Conservation (phyloP, 1,284 basidiomycete species). For the Cystobasidiaceae sp. region DNA sequence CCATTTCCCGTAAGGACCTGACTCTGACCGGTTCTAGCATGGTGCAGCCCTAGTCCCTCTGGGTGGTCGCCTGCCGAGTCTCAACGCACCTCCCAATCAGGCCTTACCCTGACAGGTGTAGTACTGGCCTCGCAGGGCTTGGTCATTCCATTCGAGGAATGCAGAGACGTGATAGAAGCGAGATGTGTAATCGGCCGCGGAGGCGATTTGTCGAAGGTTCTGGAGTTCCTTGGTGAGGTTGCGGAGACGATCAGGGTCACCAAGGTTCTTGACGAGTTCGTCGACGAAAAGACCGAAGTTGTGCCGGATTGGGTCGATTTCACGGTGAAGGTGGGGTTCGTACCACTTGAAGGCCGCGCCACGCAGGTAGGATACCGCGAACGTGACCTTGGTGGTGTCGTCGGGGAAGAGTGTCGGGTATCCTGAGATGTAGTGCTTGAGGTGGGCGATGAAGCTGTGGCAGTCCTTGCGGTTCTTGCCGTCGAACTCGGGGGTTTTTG, state of each 20-base stretch:
- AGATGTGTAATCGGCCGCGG: slow-evolving; percentile 26
- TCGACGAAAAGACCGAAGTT: no score
- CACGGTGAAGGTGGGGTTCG: slow-evolving; percentile 11
- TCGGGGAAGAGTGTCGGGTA: slow-evolving; percentile 8
- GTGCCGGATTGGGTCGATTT: no score
- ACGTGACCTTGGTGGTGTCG: slow-evolving; percentile 32
- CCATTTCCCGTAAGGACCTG: no score
- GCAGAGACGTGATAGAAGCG: slow-evolving; percentile 24
- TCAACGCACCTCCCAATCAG: no score
- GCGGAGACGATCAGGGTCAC: slow-evolving; percentile 32
- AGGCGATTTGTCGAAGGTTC: slow-evolving; percentile 28
- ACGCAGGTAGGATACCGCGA: slow-evolving; percentile 32
- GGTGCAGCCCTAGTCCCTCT: no score
- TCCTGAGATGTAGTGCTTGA: neutral
- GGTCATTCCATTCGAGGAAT: slow-evolving; percentile 31
- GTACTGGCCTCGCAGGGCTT: slow-evolving; percentile 31
- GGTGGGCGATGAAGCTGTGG: neutral
- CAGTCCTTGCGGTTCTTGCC: neutral
- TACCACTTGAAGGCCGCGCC: slow-evolving; percentile 34
- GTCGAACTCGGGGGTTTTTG: neutral
- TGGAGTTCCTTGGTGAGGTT: slow-evolving; percentile 30
- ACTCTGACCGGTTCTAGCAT: neutral
- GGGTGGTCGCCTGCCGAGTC: no score
- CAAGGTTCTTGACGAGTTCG: no score
- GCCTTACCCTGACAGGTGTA: slow-evolving; percentile 33